Evolutionary conservation across 1,139 yeast genomes (phyloP), one percentile per base, ranked within the genome.

Genomic region (Lodderomyces metapsilosis): DNA sequence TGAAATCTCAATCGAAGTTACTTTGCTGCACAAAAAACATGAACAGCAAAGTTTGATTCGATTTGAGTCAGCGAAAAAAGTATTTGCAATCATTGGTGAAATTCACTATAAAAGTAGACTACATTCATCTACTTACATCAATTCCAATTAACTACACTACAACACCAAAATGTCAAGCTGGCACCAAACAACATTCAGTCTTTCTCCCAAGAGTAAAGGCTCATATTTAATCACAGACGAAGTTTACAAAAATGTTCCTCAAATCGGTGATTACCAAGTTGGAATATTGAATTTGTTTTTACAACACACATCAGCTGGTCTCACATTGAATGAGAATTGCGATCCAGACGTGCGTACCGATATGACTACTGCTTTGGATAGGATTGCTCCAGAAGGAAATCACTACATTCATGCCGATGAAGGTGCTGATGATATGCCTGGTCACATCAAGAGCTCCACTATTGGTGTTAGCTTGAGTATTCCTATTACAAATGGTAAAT

Each of bases 341-440:
- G 95, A 86, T 54, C 80, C 88, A 0, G 91, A 83, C 56, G 94
- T 86, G 7, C 71, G 91, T 43, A 63, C 59, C 3, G 95, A 86
- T 55, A 74, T 86, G 85, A 70, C 74, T 12, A 70, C 74, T 24
- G 76, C 85, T 1, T 62, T 86, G 51, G 84, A 80, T 52, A 66
- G 79, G 42, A 66, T 84, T 44, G 88, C 79, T 2, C 95, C 95
- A 0, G 92, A 85, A 55, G 82, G 83, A 37, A 78, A 74, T 44
- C 68, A 69, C 36, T 82, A 80, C 52, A 63, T 77, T 34, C 92
- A 85, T 55, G 75, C 72, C 1, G 91, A 82, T 45, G 95, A 86
- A 60, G 95, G 87, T 1, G 78, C 85, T 1, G 92, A 86, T 57
- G 94, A 86, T 58, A 83, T 84, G 88, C 88, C 92, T 1, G 87